These are phyloP conservation scores for Filobasidium wieringae DNA, from an alignment of 768 basidiomycete genomes.

Conservation along the genomic window DNA sequence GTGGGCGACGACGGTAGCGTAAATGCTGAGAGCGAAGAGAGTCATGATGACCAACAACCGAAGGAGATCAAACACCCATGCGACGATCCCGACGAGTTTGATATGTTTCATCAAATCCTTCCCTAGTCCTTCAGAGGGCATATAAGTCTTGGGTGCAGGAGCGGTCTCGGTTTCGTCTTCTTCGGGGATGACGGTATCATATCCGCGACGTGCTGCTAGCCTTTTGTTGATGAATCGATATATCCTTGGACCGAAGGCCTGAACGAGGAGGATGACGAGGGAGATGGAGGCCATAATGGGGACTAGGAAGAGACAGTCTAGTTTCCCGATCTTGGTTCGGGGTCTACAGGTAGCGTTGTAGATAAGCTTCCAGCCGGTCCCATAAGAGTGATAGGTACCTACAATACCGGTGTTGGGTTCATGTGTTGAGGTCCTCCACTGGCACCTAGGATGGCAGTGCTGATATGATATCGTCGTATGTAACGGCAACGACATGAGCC, in stretches of 20 bases:
- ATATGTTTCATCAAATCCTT: slow-evolving; percentile 43
- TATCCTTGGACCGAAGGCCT: slow-evolving; percentile 25
- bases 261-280: slow-evolving; percentile 37
- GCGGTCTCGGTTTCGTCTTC: slow-evolving; percentile 5
- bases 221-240: slow-evolving; percentile 17
- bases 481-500: too few relatives aligned
- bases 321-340: background rate
- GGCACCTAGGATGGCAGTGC: too few relatives aligned
- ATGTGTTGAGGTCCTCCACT: too few relatives aligned
- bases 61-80: slow-evolving; percentile 45
- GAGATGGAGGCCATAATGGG: slow-evolving; percentile 40
- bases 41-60: slow-evolving; percentile 44
- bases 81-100: slow-evolving; percentile 37
- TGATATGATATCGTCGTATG: too few relatives aligned
- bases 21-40: slow-evolving; percentile 47
- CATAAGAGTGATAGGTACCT: too few relatives aligned
- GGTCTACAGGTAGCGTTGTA: too few relatives aligned
- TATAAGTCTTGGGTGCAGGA: slow-evolving; percentile 15
- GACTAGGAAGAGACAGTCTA: slow-evolving; percentile 39
- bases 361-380: too few relatives aligned
- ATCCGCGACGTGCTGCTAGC: background rate
- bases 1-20: slow-evolving; percentile 42
- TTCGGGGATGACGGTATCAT: slow-evolving; percentile 20
- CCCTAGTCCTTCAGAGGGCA: slow-evolving; percentile 31
- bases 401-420: too few relatives aligned